Evolutionary conservation across 2,329 filamentous ascomycete species (phyloP), one percentile per base, ranked within the genome.

Genomic region (Claviceps cyperi): DNA sequence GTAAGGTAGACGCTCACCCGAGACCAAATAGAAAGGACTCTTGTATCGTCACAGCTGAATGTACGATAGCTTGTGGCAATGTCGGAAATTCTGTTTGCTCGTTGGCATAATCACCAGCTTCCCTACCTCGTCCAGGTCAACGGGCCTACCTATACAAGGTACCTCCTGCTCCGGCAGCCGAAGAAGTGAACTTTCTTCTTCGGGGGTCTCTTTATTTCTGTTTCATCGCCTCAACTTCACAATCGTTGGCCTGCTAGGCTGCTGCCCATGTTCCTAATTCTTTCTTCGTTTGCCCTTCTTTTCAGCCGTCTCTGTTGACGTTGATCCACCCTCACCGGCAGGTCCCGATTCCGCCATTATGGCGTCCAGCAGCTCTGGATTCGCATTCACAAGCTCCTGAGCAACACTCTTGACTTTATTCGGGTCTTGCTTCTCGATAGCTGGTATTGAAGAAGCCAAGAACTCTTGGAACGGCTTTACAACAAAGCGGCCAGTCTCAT

Each of bases 391-490:
- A 37, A 69, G 58, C 28, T 67, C 62, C 47, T 67, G 61, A 5
- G 66, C 59, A 3, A 63, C 60, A 39, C 61, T 56, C 53, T 59
- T 61, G n/a, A 72, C 72, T 50, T 75, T 72, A 63, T 77, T 76
- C 38, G 81, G 76, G 59, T 91, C 86, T 35, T 74, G 74, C 57
- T 73, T 73, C 47, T 81, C 85, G 53, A 91, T 75, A 35, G 76
- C 62, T 1, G 81, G 77, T 3, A 91, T 73, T 40, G 76, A 74
- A n/a, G 75, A 75, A 11, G 84, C 85, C 46, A 92, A 71, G 69
- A 86, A 80, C 62, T 81, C 77, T 73, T 92, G 86, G 67, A 92
- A 90, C 5, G 86, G 86, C 56, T 78, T 71, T 8, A 79, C 76
- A 44, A 89, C 76, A 63, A 92, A 89, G 63, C 75, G 77, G 47